Conservation (phyloP, 1,139 yeast genomes). For the Suhomyces bolitotheri region DNA sequence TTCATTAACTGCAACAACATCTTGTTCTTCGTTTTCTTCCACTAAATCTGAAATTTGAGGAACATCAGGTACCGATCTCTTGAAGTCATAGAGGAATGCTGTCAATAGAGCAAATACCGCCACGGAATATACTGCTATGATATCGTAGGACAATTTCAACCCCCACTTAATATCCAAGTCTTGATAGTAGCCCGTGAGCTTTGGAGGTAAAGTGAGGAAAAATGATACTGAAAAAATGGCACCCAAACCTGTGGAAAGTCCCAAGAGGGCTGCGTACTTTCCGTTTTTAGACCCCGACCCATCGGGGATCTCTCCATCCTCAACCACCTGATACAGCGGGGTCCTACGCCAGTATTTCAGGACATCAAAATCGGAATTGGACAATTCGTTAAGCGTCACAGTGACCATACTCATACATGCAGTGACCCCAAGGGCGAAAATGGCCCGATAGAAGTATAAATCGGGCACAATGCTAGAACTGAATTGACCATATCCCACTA, state of each 20-base stretch:
- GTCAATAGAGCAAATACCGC: slow-evolving; percentile 38
- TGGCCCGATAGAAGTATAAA: slow-evolving; percentile 49
- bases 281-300: slow-evolving; percentile 40
- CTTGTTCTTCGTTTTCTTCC: slow-evolving; percentile 20
- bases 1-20: slow-evolving; percentile 5
- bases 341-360: slow-evolving; percentile 8
- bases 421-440: slow-evolving; percentile 61
- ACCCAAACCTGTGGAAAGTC: slow-evolving; percentile 65
- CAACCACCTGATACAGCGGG: slow-evolving; percentile 4
- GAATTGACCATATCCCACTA: slow-evolving; percentile 49
- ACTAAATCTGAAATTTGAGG: slow-evolving; percentile 4
- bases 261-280: slow-evolving; percentile 59
- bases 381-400: slow-evolving; percentile 54
- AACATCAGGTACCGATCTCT: slow-evolving; percentile 14
- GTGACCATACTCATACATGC: slow-evolving; percentile 55
- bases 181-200: slow-evolving; percentile 31
- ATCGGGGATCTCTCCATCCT: slow-evolving; percentile 5
- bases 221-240: slow-evolving; percentile 59
- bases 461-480: slow-evolving; percentile 40
- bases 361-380: slow-evolving; percentile 45
- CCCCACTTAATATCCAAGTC: slow-evolving; percentile 38
- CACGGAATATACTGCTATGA: slow-evolving; percentile 49
- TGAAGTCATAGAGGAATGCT: slow-evolving; percentile 46
- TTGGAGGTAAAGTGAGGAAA: slow-evolving; percentile 51
- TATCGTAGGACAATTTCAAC: slow-evolving; percentile 47